A percentile compares a stretch with the other conserved stretches of the same genome.
Evolutionary conservation across 116 monocot genomes (phyloP).

Genomic region (Zostera marina): DNA sequence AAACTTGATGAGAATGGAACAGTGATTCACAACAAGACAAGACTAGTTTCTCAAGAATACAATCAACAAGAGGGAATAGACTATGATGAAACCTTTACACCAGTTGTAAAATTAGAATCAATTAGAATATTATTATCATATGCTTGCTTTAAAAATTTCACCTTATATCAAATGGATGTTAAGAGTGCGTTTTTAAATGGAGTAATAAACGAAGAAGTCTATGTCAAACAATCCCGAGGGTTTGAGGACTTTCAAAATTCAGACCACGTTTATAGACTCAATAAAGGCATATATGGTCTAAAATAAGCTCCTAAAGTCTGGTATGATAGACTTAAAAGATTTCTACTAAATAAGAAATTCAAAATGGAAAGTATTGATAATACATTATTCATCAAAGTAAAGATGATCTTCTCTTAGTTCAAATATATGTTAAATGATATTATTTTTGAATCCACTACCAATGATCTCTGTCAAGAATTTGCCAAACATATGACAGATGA

Average conservation of each 20-base stretch:
- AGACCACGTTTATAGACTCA: too few species aligned
- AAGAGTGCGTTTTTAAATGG: too few species aligned
- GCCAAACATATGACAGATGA: neutral
- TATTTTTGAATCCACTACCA: neutral
- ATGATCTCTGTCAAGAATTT: neutral
- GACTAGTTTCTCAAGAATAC: too few species aligned
- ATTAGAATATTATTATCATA: neutral
- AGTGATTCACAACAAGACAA: too few species aligned
- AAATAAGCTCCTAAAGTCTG: neutral
- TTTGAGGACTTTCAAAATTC: neutral
- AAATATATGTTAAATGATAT: slow-evolving; percentile 5
- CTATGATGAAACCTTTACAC: too few species aligned
- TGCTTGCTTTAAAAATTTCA: neutral
- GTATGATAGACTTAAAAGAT: neutral
- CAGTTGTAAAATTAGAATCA: neutral
- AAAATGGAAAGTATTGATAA: neutral
- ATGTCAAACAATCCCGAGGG: too few species aligned
- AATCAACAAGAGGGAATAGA: too few species aligned
- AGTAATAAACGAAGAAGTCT: too few species aligned
- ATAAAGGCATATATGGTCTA: neutral
- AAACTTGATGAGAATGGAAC: too few species aligned
- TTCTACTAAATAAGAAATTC: too few species aligned
- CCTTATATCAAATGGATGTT: too few species aligned
- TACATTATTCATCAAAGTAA: neutral
- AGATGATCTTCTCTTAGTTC: neutral